Evolutionary conservation across 2,329 filamentous ascomycete genomes (phyloP), one percentile per base, ranked within the genome.

Genomic region (Ophiostoma australiae): DNA sequence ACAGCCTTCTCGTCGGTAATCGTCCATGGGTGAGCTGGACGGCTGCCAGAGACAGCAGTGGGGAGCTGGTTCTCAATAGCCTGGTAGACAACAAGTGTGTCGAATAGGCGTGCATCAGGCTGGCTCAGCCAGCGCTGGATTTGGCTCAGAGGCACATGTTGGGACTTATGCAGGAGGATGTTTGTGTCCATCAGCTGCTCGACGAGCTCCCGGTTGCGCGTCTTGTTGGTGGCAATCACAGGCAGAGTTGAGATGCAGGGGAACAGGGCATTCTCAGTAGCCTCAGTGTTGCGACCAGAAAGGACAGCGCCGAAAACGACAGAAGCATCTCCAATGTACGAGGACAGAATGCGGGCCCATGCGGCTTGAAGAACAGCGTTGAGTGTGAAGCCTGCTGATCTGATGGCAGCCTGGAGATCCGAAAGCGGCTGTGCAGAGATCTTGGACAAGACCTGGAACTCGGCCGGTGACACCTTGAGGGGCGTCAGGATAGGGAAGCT

Each of bases 161-260:
- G 92, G 76, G 93, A 83, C 72, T 88, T 88, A 67, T 90, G 85
- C 0, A 93, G 80, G 4, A 82, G 80, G 0, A 86, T 83, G 76
- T 91, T 94, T 67, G 86, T 86, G 0, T 82, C 78, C 82, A 93
- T 89, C 79, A 93, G 89, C 17, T 82, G 80, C 5, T 83, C 75
- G 3, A 96, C 77, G 10, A 94, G 78, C 1, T 86, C 81, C 1
- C 76, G 74, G 72, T 91, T 90, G 0, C 84, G 85, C 0, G 82
- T 77, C 1, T 78, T 77, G 23, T 90, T 84, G 31, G 82, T 78
- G n/a, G 87, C 86, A 13, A 89, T 78, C 0, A 95, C 84, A 0
- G 94, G 94, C 1, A 97, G 79, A 0, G 93, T 97, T 0, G 90
- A 89, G 70, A 97, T 87, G 77, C 91, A 94, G 0, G 94, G 94